Evolutionary conservation across 345 rosid species (phyloP), one percentile per base, ranked within the genome.

Genomic region (Turritis glabra): DNA sequence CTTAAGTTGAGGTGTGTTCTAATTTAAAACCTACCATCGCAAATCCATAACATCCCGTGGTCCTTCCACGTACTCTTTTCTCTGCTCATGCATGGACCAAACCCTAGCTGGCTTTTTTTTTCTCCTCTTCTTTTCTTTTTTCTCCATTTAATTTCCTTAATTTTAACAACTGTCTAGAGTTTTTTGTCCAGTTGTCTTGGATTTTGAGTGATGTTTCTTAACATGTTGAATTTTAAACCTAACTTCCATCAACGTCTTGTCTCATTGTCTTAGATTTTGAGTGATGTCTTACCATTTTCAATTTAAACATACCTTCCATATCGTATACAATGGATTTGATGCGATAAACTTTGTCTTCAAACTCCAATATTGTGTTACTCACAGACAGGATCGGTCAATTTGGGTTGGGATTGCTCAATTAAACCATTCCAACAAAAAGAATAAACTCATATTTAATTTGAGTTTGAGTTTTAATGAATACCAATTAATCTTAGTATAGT

Each of bases 1-100:
- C 30, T 73, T 55, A 73, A 64, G 58, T 73, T 65, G 72, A 73
- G 72, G 72, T 55, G 46, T 64, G 65, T 64, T 37, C 58, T 52
- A 44, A 73, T 35, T 55, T 43, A 55, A 43, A 11, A n/a, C 71
- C 57, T 73, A 73, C 50, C 72, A 56, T 64, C 50, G 38, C 38
- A 43, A 44, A 13, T 33, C 48, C 58, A 17, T 46, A 44, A 55
- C 65, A 56, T 44, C 59, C 12, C 66, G 59, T 74, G 77, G 77
- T 44, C 77, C 72, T 73, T 73, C 72, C 65, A 65, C 56, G 48
- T 64, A 54, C 77, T 46, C 48, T 55, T 33, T 65, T 33, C 64
- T 43, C 46, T 72, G 70, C 54, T 63, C 47, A 53, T 64, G 64
- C 65, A 64, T 73, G 77, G 72, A 73, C 77, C 72, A 73, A 74